phyloP scores from a whole-genome alignment of 2,329 filamentous ascomycete species.

The Periconia macrospinosa region DNA sequence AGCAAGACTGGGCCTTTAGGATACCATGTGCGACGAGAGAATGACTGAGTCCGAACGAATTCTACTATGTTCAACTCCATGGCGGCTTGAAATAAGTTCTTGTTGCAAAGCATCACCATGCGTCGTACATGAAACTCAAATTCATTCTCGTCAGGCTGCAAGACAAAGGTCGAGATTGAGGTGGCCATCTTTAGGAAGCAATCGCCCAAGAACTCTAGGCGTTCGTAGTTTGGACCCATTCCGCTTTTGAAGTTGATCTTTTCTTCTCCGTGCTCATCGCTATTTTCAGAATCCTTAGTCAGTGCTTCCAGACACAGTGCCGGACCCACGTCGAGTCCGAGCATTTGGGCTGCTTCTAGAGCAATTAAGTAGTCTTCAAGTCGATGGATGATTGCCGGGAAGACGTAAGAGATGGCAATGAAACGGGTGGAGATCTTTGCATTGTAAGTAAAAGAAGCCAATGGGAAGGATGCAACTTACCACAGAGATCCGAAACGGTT shows the following conservation, averaged over 20 bases:
- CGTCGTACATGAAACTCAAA: conserved; percentile 86
- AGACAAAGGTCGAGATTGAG: conserved; percentile 80
- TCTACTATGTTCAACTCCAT: conserved; percentile 62
- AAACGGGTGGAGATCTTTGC: conserved; percentile 66
- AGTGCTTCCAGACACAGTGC: conserved; percentile 81
- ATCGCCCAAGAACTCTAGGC: conserved; percentile 91
- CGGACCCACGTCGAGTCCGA: conserved; percentile 67
- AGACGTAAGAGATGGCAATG: conserved; percentile 72
- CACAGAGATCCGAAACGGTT: conserved; percentile 75
- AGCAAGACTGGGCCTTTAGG: conserved; percentile 75
- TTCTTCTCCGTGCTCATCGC: conserved; percentile 68
- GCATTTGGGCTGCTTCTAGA: conserved; percentile 68
- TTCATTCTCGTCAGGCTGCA: conserved; percentile 76
- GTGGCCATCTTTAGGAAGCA: conserved; percentile 95
- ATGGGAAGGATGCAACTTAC: conserved; percentile 53
- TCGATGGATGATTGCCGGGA: conserved; percentile 83
- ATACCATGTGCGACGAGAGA: conserved; percentile 85
- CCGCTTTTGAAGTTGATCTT: conserved; percentile 76
- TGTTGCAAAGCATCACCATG: conserved; percentile 90
- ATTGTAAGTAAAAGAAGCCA: not conserved
- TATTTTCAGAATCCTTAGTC: conserved; percentile 89
- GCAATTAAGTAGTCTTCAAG: conserved; percentile 81
- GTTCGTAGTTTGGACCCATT: conserved; percentile 94
- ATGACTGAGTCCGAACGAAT: conserved; percentile 80
- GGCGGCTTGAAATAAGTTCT: conserved; percentile 81